phyloP scores from a whole-genome alignment of 805 yeast species.

The Starmerella bombicola region DNA sequence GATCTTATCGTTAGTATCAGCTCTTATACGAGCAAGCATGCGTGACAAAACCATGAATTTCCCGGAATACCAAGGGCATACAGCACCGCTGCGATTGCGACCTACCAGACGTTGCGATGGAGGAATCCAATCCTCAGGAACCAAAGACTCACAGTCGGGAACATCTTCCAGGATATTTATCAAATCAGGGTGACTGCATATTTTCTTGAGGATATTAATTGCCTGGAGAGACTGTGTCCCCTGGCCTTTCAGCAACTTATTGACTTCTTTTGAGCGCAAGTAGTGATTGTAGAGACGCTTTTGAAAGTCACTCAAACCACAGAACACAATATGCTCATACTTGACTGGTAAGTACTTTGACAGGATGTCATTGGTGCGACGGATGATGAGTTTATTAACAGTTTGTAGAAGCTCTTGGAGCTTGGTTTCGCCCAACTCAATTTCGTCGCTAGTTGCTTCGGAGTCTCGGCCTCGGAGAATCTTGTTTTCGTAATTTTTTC shows the following conservation, averaged over 20 bases:
- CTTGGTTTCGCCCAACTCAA: conserved; percentile 53
- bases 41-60: conserved; percentile 76
- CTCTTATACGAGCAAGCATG: conserved; percentile 61
- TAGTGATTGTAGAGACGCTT: conserved; percentile 55
- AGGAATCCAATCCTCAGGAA: conserved; percentile 65
- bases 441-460: conserved; percentile 69
- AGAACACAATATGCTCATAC: conserved; percentile 93
- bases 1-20: conserved; percentile 85
- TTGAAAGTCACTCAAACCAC: conserved; percentile 71
- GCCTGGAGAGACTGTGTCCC: conserved; percentile 82
- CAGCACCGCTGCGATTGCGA: conserved; percentile 49
- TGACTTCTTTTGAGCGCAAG: conserved; percentile 66
- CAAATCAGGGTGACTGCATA: conserved; percentile 89
- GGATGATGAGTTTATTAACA: conserved; percentile 80
- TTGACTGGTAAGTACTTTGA: conserved; percentile 91
- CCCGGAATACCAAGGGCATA: conserved; percentile 75
- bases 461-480: conserved; percentile 85
- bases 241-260: conserved; percentile 38
- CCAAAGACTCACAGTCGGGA: conserved; percentile 44
- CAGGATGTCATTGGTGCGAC: conserved; percentile 89
- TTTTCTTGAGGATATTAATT: conserved; percentile 73
- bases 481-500: conserved; percentile 68
- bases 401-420: conserved; percentile 55
- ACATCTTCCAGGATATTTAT: conserved; percentile 64
- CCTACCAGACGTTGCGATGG: conserved; percentile 27